Evolutionary conservation across 495 filamentous ascomycete species (phyloP), one percentile per base, ranked within the genome.

Genomic region (Hamigera avellanea): DNA sequence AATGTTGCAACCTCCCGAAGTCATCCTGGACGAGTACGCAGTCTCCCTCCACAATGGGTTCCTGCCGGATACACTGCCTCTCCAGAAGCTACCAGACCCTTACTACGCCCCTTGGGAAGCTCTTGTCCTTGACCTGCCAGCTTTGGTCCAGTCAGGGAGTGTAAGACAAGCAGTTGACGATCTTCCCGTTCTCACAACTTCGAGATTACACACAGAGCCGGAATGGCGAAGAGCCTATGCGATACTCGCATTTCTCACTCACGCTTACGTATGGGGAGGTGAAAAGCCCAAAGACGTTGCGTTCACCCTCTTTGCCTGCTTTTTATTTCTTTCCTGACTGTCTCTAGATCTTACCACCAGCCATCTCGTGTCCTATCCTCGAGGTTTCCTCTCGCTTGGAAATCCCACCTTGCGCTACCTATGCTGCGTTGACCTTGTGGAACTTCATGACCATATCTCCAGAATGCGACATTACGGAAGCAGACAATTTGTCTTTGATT

Each of bases 221-320:
- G 85, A 98, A 72, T 94, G 87, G 88, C 75, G 85, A 48, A 74
- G 89, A 52, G 89, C 87, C 39, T 95, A 94, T 59, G 72, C 76
- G 39, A 60, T 94, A 19, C 75, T 96, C 36, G 81, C 76, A 14
- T 93, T 93, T 60, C 76, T 96, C 46, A 70, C 83, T 9, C 88
- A 96, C 61, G 81, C 78, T 37, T 96, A 95, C 57, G 82, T 95
- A 51, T 98, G 91, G 91, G 84, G 86, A 49, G 86, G 85, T 56
- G 77, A 91, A 40, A 74, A 62, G 43, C 88, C 93, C 16, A 69
- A 69, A 52, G 80, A 86, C 37, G 81, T n/a, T 83, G 61, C 37
- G 68, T 33, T 10, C 13, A 14, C 26, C 1, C 5, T 31, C 25
- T 26, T 42, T 33, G 6, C 27, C n/a, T 14, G 5, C 10, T 30